phyloP scores from a whole-genome alignment of 2,329 filamentous ascomycete species.

The Pseudogymnoascus destructans region DNA sequence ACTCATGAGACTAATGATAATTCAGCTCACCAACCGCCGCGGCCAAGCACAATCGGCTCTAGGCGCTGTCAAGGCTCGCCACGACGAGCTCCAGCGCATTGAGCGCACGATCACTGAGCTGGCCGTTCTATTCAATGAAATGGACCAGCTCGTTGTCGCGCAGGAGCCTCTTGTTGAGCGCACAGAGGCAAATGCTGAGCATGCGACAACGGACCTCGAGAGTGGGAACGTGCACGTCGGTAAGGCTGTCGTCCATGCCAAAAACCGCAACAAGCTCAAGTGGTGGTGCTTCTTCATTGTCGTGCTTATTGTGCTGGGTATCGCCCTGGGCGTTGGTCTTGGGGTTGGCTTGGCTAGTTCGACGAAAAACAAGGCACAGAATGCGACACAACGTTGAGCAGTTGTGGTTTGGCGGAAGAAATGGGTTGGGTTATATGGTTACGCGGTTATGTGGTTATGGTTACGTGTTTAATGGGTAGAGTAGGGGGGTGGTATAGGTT shows the following conservation, averaged over 20 bases:
- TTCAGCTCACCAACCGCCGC: slow-evolving; percentile 44
- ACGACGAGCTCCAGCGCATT: slow-evolving; percentile 72
- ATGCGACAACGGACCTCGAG: slow-evolving; percentile 53
- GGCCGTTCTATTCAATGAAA: slow-evolving; percentile 56
- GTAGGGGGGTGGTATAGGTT: not conserved
- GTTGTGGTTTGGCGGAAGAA: not conserved
- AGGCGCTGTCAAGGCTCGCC: slow-evolving; percentile 66
- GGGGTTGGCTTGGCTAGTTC: slow-evolving; percentile 20
- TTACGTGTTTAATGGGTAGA: slow-evolving; percentile 5
- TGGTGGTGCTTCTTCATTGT: slow-evolving; percentile 62
- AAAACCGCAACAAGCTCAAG: slow-evolving; percentile 60
- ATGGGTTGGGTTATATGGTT: not conserved
- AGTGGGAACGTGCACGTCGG: slow-evolving; percentile 57
- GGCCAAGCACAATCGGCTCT: slow-evolving; percentile 62
- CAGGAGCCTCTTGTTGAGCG: slow-evolving; percentile 52
- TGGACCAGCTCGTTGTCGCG: slow-evolving; percentile 60
- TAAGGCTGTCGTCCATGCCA: slow-evolving; percentile 53
- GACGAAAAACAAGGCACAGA: not conserved
- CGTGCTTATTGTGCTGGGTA: slow-evolving; percentile 42
- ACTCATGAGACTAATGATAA: slow-evolving; percentile 2
- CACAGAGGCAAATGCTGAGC: slow-evolving; percentile 51
- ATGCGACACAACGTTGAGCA: not conserved
- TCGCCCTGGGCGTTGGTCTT: slow-evolving; percentile 38
- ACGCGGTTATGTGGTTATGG: not conserved
- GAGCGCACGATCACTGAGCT: slow-evolving; percentile 63